Evolutionary conservation across 139 green algal genomes (phyloP), one percentile per base, ranked within the genome.

Genomic region (Ettlia oleoabundans): DNA sequence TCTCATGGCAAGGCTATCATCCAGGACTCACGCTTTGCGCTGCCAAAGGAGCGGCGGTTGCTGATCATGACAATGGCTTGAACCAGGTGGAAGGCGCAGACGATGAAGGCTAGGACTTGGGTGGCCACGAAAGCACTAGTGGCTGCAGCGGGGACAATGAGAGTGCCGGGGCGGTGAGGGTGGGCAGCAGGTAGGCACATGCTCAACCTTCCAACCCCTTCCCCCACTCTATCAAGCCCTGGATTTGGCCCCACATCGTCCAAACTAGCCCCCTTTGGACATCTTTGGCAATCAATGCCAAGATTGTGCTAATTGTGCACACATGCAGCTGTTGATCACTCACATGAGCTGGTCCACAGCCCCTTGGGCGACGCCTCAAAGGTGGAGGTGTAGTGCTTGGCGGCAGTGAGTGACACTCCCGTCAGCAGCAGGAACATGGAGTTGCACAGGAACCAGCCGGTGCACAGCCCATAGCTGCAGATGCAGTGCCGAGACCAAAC

Each of bases 51-150:
- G n/a, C 51, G 37, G 58, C 67, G 42, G 26, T 80, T 80, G 40
- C 24, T 37, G 43, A 84, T 51, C 40, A 84, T 42, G 0, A 33
- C 35, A 18, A 38, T 55, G 2, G 28, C 70, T 32, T 41, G 80
- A 9, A 37, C 33, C 7, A 84, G 24, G 21, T 55, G 41, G 32
- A 84, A 35, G 30, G 21, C 66, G 4, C 10, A 19, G 7, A 15
- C 35, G 58, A 84, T 74, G 61, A 84, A 84, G 40, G 70, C 67
- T 41, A 84, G 80, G 21, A 75, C 35, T 33, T 84, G 69, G 5
- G 66, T 62, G 38, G 38, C 75, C 0, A 62, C 41, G 22, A 62
- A 81, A 6, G 75, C 75, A 3, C 71, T 61, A 6, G 75, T 81
- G 28, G 72, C 72, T 79, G 47, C 47, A 58, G 10, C 13, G 13